Base-by-base conservation (phyloP, 371 early-diverging fungal species). In the Entomophthora muscae region DNA sequence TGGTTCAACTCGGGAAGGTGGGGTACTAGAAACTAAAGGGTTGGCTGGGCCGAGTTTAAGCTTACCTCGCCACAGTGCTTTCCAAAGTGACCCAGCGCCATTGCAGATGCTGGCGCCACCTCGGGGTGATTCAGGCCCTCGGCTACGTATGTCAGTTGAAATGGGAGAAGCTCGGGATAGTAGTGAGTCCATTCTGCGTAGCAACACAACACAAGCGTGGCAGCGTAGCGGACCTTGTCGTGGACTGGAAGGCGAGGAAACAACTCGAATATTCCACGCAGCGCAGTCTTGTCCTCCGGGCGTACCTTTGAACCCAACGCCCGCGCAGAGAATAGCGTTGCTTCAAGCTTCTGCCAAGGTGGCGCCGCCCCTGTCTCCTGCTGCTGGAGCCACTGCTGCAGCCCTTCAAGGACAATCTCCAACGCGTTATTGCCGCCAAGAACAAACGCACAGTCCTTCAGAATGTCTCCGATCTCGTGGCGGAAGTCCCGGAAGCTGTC, bases 401-500 rank as follows among this genome's bases (percentile, higher is more conserved):
- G 68, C 21, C 68, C 65, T 3, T 71, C 66, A 71, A 83, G 84
- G 0, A 92, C 89, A 32, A 83, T 83, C 0, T 75, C 63, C 29
- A 96, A 73, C 26, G 93, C 88, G 29, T 76, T 76, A 3, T 85
- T 77, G 7, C 79, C 73, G 2, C 93, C 91, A 1, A 94, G 70
- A 1, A 96, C 81, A 3, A 77, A 69, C 30, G 91, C 90, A 66
- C 94, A 93, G 68, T 90, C 92, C 75, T 98, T 98, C 55, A 98
- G 76, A n/a, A 93, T 90, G 66, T 95, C 94, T 28, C 95, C 98
- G 79, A 95, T 92, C 52, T 81, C 79, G 70, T 98, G 95, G 33
- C 98, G 78, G 67, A 95, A 95, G 32, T 93, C 91, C 33, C 91
- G 75, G 68, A 98, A 98, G 24, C 93, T 90, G 63, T 98, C 98